phyloP scores from a whole-genome alignment of 495 filamentous ascomycete species.

The Friedmanniomyces simplex region DNA sequence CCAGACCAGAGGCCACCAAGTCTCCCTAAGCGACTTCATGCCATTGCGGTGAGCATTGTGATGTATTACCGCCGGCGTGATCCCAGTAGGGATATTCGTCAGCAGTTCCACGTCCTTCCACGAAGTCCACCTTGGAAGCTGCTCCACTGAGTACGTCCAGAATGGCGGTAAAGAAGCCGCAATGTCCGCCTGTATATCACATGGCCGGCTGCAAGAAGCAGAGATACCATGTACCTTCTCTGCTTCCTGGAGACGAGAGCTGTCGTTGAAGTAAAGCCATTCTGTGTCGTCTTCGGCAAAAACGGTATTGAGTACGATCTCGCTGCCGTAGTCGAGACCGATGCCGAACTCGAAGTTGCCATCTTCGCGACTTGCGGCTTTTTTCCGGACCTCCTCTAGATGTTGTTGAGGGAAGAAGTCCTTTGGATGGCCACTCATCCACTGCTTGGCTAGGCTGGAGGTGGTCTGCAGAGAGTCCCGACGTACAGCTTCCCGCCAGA shows the following conservation, averaged over 20 bases:
- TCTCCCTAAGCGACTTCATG: constrained; percentile 33
- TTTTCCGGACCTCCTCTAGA: not conserved
- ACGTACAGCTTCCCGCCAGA: constrained; percentile 38
- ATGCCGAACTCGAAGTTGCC: constrained; percentile 43
- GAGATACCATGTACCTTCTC: not conserved
- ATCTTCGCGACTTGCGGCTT: not conserved
- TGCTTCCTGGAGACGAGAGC: not conserved
- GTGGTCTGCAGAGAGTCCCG: constrained; percentile 26
- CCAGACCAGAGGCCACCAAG: constrained; percentile 50
- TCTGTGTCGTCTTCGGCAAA: constrained; percentile 13
- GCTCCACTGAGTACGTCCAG: not conserved
- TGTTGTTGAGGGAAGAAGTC: not conserved
- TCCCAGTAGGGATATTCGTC: constrained; percentile 43
- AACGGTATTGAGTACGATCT: constrained; percentile 35
- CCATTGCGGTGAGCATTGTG: constrained; percentile 31
- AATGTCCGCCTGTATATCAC: not conserved
- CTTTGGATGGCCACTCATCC: not conserved
- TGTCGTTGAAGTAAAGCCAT: constrained; percentile 3
- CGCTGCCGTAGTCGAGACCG: constrained; percentile 45
- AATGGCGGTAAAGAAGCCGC: not conserved
- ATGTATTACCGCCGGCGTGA: constrained; percentile 42
- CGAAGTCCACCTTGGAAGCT: constrained; percentile 16
- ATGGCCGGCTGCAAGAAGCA: not conserved
- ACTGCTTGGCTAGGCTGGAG: constrained; percentile 26
- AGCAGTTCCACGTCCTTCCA: constrained; percentile 44